Evolutionary conservation across 306 rosid genomes (phyloP).

Genomic region (Macrotyloma uniflorum): DNA sequence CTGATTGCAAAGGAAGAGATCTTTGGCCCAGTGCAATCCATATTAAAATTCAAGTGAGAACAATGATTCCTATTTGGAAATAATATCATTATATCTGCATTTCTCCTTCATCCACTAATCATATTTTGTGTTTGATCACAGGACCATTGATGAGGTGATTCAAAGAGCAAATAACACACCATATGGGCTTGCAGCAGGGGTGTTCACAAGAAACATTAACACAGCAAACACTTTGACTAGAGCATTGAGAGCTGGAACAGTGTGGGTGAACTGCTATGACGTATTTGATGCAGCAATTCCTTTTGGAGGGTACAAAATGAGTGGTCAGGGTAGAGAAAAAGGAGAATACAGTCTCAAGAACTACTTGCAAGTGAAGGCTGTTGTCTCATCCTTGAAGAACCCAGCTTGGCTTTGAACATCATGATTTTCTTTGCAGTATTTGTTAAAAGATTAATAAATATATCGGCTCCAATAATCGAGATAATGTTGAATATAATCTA

Average conservation of each 20-base stretch:
- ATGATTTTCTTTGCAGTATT: background rate
- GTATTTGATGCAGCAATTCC: slow-evolving; percentile 82
- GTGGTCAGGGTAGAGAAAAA: slow-evolving; percentile 80
- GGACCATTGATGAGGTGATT: slow-evolving; percentile 67
- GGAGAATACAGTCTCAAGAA: slow-evolving; percentile 66
- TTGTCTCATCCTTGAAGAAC: slow-evolving; percentile 65
- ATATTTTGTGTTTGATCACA: slow-evolving; percentile 18
- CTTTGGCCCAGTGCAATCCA: slow-evolving; percentile 82
- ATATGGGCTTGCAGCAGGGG: slow-evolving; percentile 85
- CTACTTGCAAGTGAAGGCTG: slow-evolving; percentile 91
- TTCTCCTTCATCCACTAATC: background rate
- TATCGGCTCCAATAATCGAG: background rate
- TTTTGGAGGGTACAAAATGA: slow-evolving; percentile 86
- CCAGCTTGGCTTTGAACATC: slow-evolving; percentile 73
- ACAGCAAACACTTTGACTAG: slow-evolving; percentile 72
- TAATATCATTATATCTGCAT: background rate
- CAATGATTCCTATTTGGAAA: slow-evolving; percentile 9
- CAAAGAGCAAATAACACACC: slow-evolving; percentile 59
- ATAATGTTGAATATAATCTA: background rate
- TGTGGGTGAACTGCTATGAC: slow-evolving; percentile 74
- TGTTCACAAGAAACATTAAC: slow-evolving; percentile 60
- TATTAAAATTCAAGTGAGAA: slow-evolving; percentile 72
- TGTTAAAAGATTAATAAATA: slow-evolving; percentile 31
- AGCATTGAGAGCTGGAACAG: slow-evolving; percentile 69
- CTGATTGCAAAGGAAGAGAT: slow-evolving; percentile 76